Base-by-base conservation (phyloP, 2,329 filamentous ascomycete genomes). In the Cladosporium oxysporum region DNA sequence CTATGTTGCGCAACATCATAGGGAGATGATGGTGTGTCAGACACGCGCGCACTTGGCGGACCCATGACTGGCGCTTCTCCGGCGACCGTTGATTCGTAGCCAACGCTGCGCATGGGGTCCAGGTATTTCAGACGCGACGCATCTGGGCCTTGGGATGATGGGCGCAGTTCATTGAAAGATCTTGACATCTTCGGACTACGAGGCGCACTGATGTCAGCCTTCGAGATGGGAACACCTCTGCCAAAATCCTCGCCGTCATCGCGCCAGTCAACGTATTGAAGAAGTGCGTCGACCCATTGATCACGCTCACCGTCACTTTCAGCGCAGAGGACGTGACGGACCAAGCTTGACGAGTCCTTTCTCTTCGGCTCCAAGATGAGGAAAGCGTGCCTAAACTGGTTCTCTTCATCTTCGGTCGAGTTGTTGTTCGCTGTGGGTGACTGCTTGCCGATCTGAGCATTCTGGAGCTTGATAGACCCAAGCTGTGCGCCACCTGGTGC, bases 351-450 rank as follows among this genome's bases (percentile, higher is more conserved):
- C 0, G 93, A 93, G 75, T 99, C 95, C 78, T 97, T 98, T 78
- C 93, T 92, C 82, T 99, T 99, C 1, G 94, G 94, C 75, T 99
- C 95, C 62, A 98, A 78, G 63, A 99, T 91, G 55, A 98, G 83
- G 80, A 99, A 99, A 0, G 95, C 95, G 79, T 99, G 95, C 6
- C 95, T 90, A 76, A 97, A 99, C 77, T 98, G 92, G 74, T 96
- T 96, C 67, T 98, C 95, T 58, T 87, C 81, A 64, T 97, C 93
- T 53, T 96, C 92, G 21, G 87, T 84, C 73, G 83, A 82, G n/a
- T 85, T 84, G 5, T 89, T 87, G 16, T 90, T 88, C 18, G 64
- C 58, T 35, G 33, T 50, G 35, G 87, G 84, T 1, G 91, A 91
- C 76, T 98, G 95, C 76, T 96, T 97, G 64, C 93, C 94, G 73